phyloP scores from a whole-genome alignment of 208 protist species.

The Plasmodiophora brassicae region DNA sequence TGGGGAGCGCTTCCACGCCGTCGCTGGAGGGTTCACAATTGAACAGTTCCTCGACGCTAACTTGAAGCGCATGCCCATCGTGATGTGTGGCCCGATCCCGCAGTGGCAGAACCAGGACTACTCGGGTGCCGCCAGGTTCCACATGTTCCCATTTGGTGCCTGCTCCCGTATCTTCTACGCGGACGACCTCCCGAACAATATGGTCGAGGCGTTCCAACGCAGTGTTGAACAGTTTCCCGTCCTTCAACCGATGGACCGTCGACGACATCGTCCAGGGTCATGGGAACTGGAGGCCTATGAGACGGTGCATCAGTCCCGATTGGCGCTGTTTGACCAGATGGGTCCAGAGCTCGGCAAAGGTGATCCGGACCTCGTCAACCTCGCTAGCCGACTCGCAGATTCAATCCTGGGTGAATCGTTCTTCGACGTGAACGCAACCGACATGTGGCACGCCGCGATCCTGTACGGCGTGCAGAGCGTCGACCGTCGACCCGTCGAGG shows the following conservation, averaged over 20 bases:
- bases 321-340: background rate
- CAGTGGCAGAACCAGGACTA: background rate
- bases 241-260: background rate
- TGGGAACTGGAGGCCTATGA: background rate
- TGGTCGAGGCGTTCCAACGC: background rate
- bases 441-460: background rate
- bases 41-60: background rate
- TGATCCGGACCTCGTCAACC: background rate
- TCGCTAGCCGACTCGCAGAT: background rate
- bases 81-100: background rate
- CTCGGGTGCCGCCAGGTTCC: background rate
- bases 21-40: background rate
- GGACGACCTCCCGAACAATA: background rate
- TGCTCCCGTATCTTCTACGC: background rate
- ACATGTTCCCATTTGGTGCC: background rate
- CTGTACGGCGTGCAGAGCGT: background rate
- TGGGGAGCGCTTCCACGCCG: background rate
- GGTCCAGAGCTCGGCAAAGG: background rate
- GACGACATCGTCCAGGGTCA: background rate
- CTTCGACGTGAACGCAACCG: background rate
- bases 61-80: background rate
- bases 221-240: background rate
- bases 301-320: background rate
- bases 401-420: background rate
- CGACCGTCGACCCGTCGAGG: background rate